These are phyloP conservation scores for Aureobasidium leucospermi DNA, from an alignment of 2,329 filamentous ascomycete genomes.

Conservation along the genomic window DNA sequence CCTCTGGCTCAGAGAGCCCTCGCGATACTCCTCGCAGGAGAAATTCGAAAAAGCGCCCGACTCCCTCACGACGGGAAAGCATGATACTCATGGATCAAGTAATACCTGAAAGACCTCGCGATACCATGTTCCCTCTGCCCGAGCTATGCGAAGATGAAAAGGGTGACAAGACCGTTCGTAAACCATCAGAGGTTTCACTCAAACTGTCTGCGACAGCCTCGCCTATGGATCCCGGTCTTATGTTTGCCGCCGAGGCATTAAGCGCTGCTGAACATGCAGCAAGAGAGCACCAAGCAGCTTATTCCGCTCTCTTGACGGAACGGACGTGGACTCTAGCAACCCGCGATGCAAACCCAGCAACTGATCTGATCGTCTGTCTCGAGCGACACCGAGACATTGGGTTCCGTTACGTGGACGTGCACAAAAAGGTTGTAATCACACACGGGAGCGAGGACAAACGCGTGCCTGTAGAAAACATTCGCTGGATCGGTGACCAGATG, in stretches of 20 bases:
- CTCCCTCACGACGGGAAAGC: slow-evolving; percentile 35
- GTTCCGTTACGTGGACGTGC: slow-evolving; percentile 95
- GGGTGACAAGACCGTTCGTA: slow-evolving; percentile 13
- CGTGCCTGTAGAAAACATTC: slow-evolving; percentile 89
- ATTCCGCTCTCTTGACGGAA: slow-evolving; percentile 80
- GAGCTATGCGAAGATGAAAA: slow-evolving; percentile 19
- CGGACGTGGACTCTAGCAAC: slow-evolving; percentile 93
- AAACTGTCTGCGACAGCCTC: slow-evolving; percentile 26
- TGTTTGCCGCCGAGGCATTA: slow-evolving; percentile 28
- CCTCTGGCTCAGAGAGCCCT: background rate
- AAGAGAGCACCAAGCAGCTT: slow-evolving; percentile 64
- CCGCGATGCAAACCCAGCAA: slow-evolving; percentile 83
- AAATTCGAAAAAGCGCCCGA: slow-evolving; percentile 18
- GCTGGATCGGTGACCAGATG: slow-evolving; percentile 93
- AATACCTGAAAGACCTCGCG: slow-evolving; percentile 29
- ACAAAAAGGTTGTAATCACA: slow-evolving; percentile 82
- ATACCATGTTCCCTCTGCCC: slow-evolving; percentile 24
- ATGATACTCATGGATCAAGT: slow-evolving; percentile 45
- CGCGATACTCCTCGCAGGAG: background rate
- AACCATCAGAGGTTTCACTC: slow-evolving; percentile 22
- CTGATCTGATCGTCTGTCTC: slow-evolving; percentile 85
- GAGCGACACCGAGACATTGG: slow-evolving; percentile 87
- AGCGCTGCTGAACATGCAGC: slow-evolving; percentile 55
- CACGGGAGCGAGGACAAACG: slow-evolving; percentile 85
- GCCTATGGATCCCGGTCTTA: slow-evolving; percentile 36